Base-by-base conservation (phyloP, 805 yeast species). In the Priceomyces carsonii region DNA sequence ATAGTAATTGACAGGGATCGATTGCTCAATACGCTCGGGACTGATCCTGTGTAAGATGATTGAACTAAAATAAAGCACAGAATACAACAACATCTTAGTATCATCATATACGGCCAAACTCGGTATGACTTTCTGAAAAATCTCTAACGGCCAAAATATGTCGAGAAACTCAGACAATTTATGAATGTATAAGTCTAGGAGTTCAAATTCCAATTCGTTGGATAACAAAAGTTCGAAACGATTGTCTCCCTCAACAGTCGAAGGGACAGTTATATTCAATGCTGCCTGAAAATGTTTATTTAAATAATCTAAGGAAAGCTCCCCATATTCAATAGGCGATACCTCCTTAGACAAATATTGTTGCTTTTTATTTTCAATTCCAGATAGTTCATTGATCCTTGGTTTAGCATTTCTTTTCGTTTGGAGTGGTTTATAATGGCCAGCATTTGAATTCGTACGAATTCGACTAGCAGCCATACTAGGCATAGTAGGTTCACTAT, bases 41-140 rank as follows among this genome's bases (percentile, higher is more conserved):
- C 42, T 44, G 29, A 50, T 48, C 18, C 68, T 39, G 36, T 58
- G 66, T 17, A 59, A 40, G 39, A 59, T 61, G 25, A 63, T 50
- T n/a, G 66, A 59, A 35, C 67, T 56, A 35, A 66, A 50, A 33
- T 66, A 61, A 32, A 59, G 55, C 28, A 66, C 59, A n/a, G 66
- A 48, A 44, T 59, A 55, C 13, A 61, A 30, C n/a, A 66, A 49
- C 63, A 66, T 56, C 16, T 61, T 50, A 2, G 71, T 61, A 7
- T 66, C 69, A 36, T 66, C 71, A 31, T 53, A 43, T 15, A 66
- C 43, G 3, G 71, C 69, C 39, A 66, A 36, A 33, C 61, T 61
- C 3, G 70, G 57, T 1, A 66, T 50, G 3, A 66, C 46, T 18
- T 53, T 54, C 19, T 50, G 47, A 40, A 61, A 66, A 10, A 53